These are phyloP conservation scores for Solanum infundibuliforme DNA, from an alignment of 257 asterid genomes.

Conservation along the genomic window DNA sequence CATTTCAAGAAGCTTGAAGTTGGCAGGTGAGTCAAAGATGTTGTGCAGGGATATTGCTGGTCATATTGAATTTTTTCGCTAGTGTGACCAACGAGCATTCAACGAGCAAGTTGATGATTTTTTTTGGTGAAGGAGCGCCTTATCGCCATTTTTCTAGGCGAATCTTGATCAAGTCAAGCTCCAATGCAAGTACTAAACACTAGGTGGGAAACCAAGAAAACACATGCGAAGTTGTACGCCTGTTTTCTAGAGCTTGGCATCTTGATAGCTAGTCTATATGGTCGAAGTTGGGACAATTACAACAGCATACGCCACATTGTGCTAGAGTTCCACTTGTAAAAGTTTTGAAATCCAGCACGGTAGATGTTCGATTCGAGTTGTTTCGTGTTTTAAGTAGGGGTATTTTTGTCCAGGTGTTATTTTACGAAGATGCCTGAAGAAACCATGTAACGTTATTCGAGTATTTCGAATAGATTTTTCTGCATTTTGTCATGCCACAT, in stretches of 20 bases:
- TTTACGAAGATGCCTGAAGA: not conserved
- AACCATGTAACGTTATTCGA: not conserved
- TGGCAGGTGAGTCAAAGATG: constrained; percentile 68
- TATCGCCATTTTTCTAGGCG: not conserved
- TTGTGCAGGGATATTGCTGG: constrained; percentile 85
- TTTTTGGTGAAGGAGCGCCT: not conserved
- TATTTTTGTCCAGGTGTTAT: not conserved
- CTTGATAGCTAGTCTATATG: not conserved
- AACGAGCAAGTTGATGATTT: not conserved
- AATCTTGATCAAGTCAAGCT: not conserved
- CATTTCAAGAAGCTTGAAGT: constrained; percentile 57
- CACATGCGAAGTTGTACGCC: not conserved
- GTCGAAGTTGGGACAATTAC: not conserved
- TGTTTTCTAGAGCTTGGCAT: not conserved
- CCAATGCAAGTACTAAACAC: not conserved
- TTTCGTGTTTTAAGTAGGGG: not conserved
- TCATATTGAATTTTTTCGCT: constrained; percentile 45
- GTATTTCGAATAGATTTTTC: not conserved
- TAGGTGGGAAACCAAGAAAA: not conserved
- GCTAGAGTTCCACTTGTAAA: not conserved
- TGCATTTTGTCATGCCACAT: not conserved
- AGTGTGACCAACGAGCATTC: not conserved
- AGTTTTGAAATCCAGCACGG: not conserved
- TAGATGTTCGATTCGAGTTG: not conserved
- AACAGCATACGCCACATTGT: not conserved